Conservation (phyloP, 2,329 filamentous ascomycete species). For the Arthrinium phaeospermum region DNA sequence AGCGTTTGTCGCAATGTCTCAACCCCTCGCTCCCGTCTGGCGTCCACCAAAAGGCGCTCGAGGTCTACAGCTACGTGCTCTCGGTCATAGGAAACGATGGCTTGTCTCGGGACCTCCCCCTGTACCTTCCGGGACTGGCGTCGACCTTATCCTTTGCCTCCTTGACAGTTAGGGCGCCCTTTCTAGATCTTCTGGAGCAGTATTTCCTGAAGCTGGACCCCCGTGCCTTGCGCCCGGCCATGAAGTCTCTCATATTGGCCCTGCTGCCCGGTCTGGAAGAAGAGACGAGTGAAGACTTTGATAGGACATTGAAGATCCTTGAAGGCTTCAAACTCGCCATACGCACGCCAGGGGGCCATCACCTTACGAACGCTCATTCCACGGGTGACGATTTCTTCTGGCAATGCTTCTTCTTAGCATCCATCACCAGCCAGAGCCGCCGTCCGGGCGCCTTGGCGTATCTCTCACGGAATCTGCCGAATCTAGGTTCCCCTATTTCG, state of each 20-base stretch:
- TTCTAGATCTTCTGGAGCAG: conserved; percentile 82
- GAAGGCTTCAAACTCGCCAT: conserved; percentile 77
- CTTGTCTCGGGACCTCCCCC: conserved; percentile 78
- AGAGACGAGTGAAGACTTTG: conserved; percentile 96
- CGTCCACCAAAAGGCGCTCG: conserved; percentile 95
- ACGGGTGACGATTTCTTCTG: conserved; percentile 89
- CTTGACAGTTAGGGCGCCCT: conserved; percentile 84
- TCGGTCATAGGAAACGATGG: conserved; percentile 81
- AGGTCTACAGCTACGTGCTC: conserved; percentile 92
- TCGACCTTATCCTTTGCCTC: conserved; percentile 94
- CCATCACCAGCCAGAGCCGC: conserved; percentile 86
- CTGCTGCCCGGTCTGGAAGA: conserved; percentile 92
- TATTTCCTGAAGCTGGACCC: conserved; percentile 77
- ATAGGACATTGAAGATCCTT: conserved; percentile 79
- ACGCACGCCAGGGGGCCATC: conserved; percentile 57
- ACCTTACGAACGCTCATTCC: conserved; percentile 57
- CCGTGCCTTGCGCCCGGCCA: conserved; percentile 77
- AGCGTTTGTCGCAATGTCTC: conserved; percentile 91
- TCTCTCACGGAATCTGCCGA: conserved; percentile 78
- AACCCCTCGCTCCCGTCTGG: conserved; percentile 93
- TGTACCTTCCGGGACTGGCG: conserved; percentile 90
- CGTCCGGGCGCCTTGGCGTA: conserved; percentile 89
- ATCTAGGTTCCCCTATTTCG: conserved; percentile 56
- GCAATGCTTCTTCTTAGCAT: conserved; percentile 95
- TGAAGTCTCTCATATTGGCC: conserved; percentile 90